Evolutionary conservation across 768 basidiomycete genomes (phyloP).

Genomic region (Clavaria fumosa): DNA sequence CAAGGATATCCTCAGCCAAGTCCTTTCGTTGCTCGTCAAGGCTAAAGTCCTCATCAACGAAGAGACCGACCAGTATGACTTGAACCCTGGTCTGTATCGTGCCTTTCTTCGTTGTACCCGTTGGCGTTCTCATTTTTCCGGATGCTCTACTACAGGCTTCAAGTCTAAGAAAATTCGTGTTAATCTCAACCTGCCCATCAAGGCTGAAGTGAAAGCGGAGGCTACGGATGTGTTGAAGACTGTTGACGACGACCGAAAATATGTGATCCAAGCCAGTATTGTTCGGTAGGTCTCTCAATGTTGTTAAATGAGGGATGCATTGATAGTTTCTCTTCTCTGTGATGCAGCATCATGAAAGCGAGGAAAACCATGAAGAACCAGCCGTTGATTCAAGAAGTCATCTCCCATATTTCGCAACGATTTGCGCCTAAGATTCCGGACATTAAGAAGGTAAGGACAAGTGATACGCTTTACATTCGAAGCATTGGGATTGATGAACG

Average conservation of each 20-base stretch:
- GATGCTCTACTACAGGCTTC: slow-evolving; percentile 46
- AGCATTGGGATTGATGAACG: slow-evolving; percentile 8
- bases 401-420: slow-evolving; percentile 73
- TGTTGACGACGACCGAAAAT: slow-evolving; percentile 95
- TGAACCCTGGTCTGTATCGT: slow-evolving; percentile 47
- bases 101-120: no score
- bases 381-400: slow-evolving; percentile 76
- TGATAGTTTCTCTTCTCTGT: slow-evolving; percentile 2
- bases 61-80: slow-evolving; percentile 77
- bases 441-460: slow-evolving; percentile 77
- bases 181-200: slow-evolving; percentile 83
- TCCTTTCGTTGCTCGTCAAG: slow-evolving; percentile 61
- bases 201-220: slow-evolving; percentile 89
- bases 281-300: slow-evolving; percentile 38
- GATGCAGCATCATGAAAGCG: slow-evolving; percentile 78
- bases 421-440: slow-evolving; percentile 91
- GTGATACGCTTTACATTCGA: slow-evolving; percentile 1
- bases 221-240: slow-evolving; percentile 80
- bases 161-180: slow-evolving; percentile 90
- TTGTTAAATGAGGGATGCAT: neutral
- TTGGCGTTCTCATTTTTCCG: no score
- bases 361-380: slow-evolving; percentile 94
- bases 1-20: slow-evolving; percentile 66
- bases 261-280: slow-evolving; percentile 89
- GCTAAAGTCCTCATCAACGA: slow-evolving; percentile 83